Percentiles rank a stretch among this genome's conserved stretches.
Conservation (phyloP, 2,329 filamentous ascomycete species). For the Cladophialophora carrionii region DNA sequence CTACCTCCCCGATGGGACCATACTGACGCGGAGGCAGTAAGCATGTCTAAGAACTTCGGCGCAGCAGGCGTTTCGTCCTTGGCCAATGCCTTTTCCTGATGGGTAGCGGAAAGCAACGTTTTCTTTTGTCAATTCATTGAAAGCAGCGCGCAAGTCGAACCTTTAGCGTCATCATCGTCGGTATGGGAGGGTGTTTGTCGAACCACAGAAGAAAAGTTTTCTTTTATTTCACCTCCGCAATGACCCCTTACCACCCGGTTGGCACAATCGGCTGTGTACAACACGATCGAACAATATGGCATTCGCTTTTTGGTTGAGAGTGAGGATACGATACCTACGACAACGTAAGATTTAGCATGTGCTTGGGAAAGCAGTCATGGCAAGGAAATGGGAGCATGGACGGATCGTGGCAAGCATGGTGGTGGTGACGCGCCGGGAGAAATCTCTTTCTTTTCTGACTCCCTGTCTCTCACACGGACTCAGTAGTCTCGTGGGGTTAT, state of each 20-base stretch:
- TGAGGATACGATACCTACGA: conserved; percentile 34
- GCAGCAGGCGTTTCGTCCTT: conserved; percentile 35
- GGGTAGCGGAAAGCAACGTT: conserved; percentile 28
- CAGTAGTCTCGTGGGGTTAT: background rate
- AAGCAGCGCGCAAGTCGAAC: conserved; percentile 34
- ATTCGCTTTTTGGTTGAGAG: conserved; percentile 32
- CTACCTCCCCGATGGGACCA: conserved; percentile 28
- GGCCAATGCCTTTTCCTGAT: conserved; percentile 28
- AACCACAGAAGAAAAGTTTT: conserved; percentile 29
- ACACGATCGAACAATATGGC: conserved; percentile 32
- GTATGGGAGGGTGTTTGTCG: conserved; percentile 36
- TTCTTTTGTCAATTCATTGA: conserved; percentile 36
- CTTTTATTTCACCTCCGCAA: conserved; percentile 33
- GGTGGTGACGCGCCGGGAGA: conserved; percentile 19
- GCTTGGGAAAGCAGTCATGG: conserved; percentile 32
- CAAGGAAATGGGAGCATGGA: conserved; percentile 32
- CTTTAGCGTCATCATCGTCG: conserved; percentile 38
- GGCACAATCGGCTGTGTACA: conserved; percentile 35
- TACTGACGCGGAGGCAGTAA: conserved; percentile 28
- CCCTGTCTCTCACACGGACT: conserved; percentile 6
- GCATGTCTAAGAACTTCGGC: conserved; percentile 22
- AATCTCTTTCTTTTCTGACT: conserved; percentile 18
- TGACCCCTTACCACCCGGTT: conserved; percentile 33
- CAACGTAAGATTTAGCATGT: conserved; percentile 27
- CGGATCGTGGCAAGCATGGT: conserved; percentile 27